Evolutionary conservation across 768 basidiomycete genomes (phyloP).

Genomic region (Terana coerulea): DNA sequence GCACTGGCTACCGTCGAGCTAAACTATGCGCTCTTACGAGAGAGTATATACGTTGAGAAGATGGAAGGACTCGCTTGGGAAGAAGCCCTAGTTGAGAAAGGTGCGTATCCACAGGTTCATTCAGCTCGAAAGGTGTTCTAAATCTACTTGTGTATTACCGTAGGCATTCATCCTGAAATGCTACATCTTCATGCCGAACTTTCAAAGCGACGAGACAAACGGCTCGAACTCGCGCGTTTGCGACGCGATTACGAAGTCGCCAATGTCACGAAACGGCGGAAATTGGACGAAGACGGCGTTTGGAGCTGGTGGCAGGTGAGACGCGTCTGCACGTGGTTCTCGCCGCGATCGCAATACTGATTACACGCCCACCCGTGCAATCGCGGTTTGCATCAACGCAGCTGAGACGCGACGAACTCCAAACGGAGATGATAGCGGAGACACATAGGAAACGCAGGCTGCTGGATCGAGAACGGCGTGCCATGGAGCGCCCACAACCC

Average conservation of each 20-base stretch:
- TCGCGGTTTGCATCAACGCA: constrained; percentile 32
- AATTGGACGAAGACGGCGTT: constrained; percentile 67
- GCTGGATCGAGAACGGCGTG: constrained; percentile 82
- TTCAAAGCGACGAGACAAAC: constrained; percentile 71
- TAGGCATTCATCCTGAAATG: constrained; percentile 86
- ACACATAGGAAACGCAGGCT: constrained; percentile 81
- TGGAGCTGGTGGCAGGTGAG: constrained; percentile 91
- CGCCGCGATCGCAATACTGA: background rate
- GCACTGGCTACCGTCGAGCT: constrained; percentile 87
- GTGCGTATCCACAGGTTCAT: constrained; percentile 39
- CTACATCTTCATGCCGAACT: constrained; percentile 78
- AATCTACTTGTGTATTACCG: background rate
- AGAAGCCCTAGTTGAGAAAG: constrained; percentile 72
- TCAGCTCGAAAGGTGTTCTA: too few species aligned
- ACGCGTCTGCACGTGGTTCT: constrained; percentile 20
- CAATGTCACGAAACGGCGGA: constrained; percentile 57
- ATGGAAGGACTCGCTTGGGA: constrained; percentile 91
- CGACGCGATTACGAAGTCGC: constrained; percentile 67
- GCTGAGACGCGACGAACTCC: constrained; percentile 74
- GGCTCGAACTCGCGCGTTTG: constrained; percentile 74
- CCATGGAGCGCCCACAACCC: constrained; percentile 70
- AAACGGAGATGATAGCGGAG: constrained; percentile 86
- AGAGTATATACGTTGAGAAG: constrained; percentile 88
- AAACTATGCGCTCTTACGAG: constrained; percentile 84
- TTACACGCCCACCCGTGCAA: constrained; percentile 3